A percentile compares a stretch with the other conserved stretches of the same genome.
These are phyloP conservation scores for Cicer judaicum DNA, from an alignment of 306 rosid genomes.

Conservation along the genomic window DNA sequence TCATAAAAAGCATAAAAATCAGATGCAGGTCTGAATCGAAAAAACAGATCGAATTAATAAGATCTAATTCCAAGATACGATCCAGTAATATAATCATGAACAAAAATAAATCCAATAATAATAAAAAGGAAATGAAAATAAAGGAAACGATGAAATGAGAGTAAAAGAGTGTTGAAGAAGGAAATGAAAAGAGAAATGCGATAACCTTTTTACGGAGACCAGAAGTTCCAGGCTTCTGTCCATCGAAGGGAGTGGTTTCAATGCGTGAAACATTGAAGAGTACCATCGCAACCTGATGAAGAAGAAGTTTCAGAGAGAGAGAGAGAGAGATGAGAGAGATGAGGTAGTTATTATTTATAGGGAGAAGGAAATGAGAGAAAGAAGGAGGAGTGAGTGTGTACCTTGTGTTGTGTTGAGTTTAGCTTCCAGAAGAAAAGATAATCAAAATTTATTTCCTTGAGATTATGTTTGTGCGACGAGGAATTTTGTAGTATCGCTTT, in stretches of 20 bases:
- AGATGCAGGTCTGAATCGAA: slow-evolving; percentile 19
- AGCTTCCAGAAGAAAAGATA: background rate
- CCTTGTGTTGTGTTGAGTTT: slow-evolving; percentile 32
- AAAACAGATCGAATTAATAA: slow-evolving; percentile 40
- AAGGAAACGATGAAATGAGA: slow-evolving; percentile 20
- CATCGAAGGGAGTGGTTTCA: slow-evolving; percentile 76
- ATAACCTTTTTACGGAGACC: slow-evolving; percentile 99
- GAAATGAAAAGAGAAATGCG: background rate
- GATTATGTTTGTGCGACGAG: slow-evolving; percentile 49
- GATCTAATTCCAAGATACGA: slow-evolving; percentile 35
- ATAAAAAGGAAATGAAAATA: background rate
- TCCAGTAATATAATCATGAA: slow-evolving; percentile 19
- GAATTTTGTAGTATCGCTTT: background rate
- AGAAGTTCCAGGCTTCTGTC: slow-evolving; percentile 99
- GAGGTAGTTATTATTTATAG: slow-evolving; percentile 21
- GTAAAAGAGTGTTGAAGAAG: background rate
- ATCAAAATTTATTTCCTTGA: background rate
- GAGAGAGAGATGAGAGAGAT: slow-evolving; percentile 19
- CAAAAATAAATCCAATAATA: background rate
- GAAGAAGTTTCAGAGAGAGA: slow-evolving; percentile 37
- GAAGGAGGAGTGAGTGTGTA: slow-evolving; percentile 44
- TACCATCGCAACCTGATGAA: slow-evolving; percentile 55
- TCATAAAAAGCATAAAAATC: background rate
- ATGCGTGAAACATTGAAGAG: slow-evolving; percentile 65
- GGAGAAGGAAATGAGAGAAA: background rate